These are phyloP conservation scores for Dissoconium aciculare DNA, from an alignment of 2,329 filamentous ascomycete species.

Conservation along the genomic window DNA sequence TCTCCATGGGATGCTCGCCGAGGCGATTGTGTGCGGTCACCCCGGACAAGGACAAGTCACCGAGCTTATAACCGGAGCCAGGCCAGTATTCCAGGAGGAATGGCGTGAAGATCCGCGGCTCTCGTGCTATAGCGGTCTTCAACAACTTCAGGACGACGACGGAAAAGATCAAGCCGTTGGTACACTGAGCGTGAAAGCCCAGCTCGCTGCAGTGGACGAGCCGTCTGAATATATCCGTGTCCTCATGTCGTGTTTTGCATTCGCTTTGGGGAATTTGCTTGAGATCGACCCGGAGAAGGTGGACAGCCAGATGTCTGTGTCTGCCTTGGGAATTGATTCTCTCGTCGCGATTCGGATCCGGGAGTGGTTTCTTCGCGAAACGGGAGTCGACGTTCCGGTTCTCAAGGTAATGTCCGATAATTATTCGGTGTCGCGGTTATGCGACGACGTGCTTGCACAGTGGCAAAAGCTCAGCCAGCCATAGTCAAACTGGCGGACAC, in stretches of 20 bases:
- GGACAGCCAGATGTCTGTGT: conserved; percentile 4
- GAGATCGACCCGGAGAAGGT: conserved; percentile 1
- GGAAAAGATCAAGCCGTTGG: conserved; percentile 1
- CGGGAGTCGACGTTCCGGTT: conserved; percentile 33
- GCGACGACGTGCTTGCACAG: conserved; percentile 1
- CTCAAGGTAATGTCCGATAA: conserved; percentile 28
- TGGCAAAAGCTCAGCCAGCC: too few relatives aligned
- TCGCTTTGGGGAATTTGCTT: conserved; percentile 2
- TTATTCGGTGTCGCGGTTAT: conserved; percentile 1
- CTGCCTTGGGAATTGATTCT: conserved; percentile 27
- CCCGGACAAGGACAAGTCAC: conserved; percentile 2
- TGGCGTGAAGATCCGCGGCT: conserved; percentile 3
- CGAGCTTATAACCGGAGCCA: conserved; percentile 18
- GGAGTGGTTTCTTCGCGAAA: conserved; percentile 35
- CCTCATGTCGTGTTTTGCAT: conserved; percentile 1
- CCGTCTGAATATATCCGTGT: conserved; percentile 1
- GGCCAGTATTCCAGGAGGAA: neutral
- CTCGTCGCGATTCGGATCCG: conserved; percentile 29
- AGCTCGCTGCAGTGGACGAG: conserved; percentile 1
- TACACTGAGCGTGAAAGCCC: conserved; percentile 1
- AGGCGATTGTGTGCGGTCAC: conserved; percentile 32
- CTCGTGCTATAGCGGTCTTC: conserved; percentile 1
- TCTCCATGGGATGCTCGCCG: conserved; percentile 37
- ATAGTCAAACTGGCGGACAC: too few relatives aligned
- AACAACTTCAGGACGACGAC: neutral